Evolutionary conservation across 805 yeast genomes (phyloP), one percentile per base, ranked within the genome.

Genomic region (Lachancea fermentati): DNA sequence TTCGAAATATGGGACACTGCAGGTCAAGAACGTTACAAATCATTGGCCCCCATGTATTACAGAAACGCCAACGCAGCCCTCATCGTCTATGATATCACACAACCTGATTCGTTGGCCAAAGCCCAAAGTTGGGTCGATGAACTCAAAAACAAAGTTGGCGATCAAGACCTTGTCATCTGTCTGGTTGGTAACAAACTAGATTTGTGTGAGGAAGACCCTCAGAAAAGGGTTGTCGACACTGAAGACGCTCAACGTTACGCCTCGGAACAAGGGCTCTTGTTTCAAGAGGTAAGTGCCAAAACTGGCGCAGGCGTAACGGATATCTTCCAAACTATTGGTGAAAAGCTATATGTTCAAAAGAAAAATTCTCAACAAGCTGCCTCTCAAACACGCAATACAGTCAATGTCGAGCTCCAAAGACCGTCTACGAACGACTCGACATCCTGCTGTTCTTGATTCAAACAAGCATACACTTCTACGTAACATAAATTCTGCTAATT

Each of bases 1-100:
- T 71, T 80, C 50, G 87, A 81, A 54, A 79, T 81, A 38, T 81
- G 93, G 95, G 98, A 91, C 59, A 91, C 98, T 11, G 98, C 98
- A 0, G 98, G 98, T 18, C 98, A 84, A 58, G 94, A 84, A 57
- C 69, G 94, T 36, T 85, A 85, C 67, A 85, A 82, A 54, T 79
- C 86, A 14, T 63, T 84, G 46, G 88, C 93, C 0, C 93, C 94
- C 13, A 79, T 85, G 81, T 84, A 85, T 58, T 84, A 85, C 55
- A 66, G 94, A 40, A 83, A 85, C 51, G 81, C 93, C 1, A 78
- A 84, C 54, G 76, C 82, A 19, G 97, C 97, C 0, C 70, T 93
- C 17, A 83, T 93, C 0, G 95, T 94, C 16, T 91, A 83, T 58
- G 97, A 93, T 57, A 60, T 89, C 37, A 78, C 84, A 1, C 81